Percentiles rank a stretch among this genome's conserved stretches.
These are phyloP conservation scores for Rhodomyrtus psidioides DNA, from an alignment of 441 rosid genomes.

Conservation along the genomic window DNA sequence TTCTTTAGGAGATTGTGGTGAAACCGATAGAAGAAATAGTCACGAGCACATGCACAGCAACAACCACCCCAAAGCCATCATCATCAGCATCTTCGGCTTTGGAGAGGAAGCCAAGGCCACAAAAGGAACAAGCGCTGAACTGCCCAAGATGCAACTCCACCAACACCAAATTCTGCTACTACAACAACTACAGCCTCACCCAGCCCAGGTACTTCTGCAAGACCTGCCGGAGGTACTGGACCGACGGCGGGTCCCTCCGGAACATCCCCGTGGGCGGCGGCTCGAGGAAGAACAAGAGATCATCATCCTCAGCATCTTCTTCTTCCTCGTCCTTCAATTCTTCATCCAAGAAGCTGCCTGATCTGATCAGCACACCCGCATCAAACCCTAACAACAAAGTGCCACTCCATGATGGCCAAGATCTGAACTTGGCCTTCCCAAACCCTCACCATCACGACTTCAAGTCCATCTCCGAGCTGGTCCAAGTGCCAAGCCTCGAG, in stretches of 20 bases:
- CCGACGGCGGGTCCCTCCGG: constrained; percentile 85
- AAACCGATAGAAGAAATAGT: constrained; percentile 75
- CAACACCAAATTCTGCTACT: constrained; percentile 92
- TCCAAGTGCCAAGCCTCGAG: constrained; percentile 31
- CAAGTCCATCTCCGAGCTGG: constrained; percentile 46
- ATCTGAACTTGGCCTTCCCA: constrained; percentile 71
- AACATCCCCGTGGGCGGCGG: constrained; percentile 97
- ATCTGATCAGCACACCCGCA: constrained; percentile 34
- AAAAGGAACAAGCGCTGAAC: constrained; percentile 64
- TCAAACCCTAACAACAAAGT: constrained; percentile 39
- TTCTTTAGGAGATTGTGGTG: constrained; percentile 67
- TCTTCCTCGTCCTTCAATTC: constrained; percentile 3
- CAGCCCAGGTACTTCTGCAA: constrained; percentile 96
- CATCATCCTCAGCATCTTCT: constrained; percentile 16
- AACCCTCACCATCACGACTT: constrained; percentile 25
- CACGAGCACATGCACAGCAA: constrained; percentile 36
- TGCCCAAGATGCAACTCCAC: constrained; percentile 96
- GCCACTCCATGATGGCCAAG: constrained; percentile 41
- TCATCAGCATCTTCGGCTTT: background rate
- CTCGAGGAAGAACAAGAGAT: constrained; percentile 77
- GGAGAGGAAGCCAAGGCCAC: constrained; percentile 37
- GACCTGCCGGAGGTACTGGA: constrained; percentile 91
- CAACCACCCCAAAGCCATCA: constrained; percentile 19
- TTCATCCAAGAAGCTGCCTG: constrained; percentile 49
- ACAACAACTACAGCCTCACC: constrained; percentile 92